Base-by-base conservation (phyloP, 192 early-diverging fungal genomes). In the Umbelopsis ramanniana region DNA sequence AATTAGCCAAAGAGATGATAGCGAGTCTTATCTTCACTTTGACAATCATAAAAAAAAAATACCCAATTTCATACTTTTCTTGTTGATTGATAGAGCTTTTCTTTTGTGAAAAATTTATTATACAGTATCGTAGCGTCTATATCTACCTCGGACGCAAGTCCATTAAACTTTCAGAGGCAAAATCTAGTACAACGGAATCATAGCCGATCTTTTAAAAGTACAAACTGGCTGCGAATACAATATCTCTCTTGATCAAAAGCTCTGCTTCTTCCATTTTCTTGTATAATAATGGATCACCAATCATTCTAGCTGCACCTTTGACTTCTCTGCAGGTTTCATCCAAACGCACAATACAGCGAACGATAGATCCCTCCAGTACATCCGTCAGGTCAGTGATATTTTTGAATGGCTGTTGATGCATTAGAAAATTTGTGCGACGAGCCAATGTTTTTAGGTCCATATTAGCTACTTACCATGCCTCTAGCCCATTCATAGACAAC, bases 401-500 rank as follows among this genome's bases (percentile, higher is more conserved):
- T 76, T 93, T 92, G 82, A 99, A 99, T 11, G 89, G 85, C 82
- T 80, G 55, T 46, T n/a, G 48, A 55, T n/a, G 29, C 24, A 57
- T 19, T 29, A 43, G 23, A n/a, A 35, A 26, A 43, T 43, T 43
- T 1, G 6, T 43, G 40, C 8, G 11, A 43, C 8, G 6, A 4
- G 8, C 11, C 40, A 43, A 43, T 12, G 40, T 12, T 43, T 12
- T 12, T 1, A 43, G 0, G 11, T 43, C 11, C 0, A 43, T 4
- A 43, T 7, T 5, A 12, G 8, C 40, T 6, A 19, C 67, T 73
- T 80, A 82, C 83, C 84, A 95, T 83, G 12, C 95, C 95, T n/a
- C 89, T 81, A 15, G 96, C 97, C 97, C 96, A 99, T 81, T 98
- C 96, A 80, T 99, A 96, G 2, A 97, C 95, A 7, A 96, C 97